A percentile compares a stretch with the other conserved stretches of the same genome.
phyloP scores from a whole-genome alignment of 2,329 filamentous ascomycete genomes.

The Sporothrix pseudoabietina region DNA sequence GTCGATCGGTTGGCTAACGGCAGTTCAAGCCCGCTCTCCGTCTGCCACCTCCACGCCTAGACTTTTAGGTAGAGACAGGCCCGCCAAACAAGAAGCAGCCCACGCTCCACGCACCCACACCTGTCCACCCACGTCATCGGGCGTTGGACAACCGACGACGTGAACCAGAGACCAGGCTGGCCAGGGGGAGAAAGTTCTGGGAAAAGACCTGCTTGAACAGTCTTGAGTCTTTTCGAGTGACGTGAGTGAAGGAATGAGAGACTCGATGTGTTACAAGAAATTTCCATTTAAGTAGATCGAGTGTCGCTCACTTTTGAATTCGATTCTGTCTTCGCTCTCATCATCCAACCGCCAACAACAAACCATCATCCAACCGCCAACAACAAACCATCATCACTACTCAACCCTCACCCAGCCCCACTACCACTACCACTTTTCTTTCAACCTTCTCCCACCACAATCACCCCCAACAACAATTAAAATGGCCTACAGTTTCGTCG shows the following conservation, averaged over 20 bases:
- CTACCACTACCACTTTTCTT: too few relatives aligned
- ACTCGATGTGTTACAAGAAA: background rate
- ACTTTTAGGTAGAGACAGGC: background rate
- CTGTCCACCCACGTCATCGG: slow-evolving; percentile 24
- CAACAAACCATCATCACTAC: background rate
- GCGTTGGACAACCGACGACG: background rate
- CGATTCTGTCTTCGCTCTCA: background rate
- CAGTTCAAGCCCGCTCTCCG: background rate
- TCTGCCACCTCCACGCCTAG: background rate
- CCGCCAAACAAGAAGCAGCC: background rate
- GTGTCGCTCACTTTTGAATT: background rate
- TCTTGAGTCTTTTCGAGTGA: background rate
- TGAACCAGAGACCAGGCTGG: background rate
- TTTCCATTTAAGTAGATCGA: slow-evolving; percentile 14
- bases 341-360: background rate
- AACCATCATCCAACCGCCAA: background rate
- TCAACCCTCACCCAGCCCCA: background rate
- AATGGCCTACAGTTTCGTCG: slow-evolving; percentile 59
- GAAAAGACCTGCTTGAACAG: background rate
- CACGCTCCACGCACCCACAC: background rate
- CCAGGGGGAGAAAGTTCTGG: background rate
- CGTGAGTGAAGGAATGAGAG: background rate
- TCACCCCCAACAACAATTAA: slow-evolving; percentile 32
- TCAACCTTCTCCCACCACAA: background rate
- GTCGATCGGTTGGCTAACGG: slow-evolving; percentile 5